Evolutionary conservation across 805 yeast species (phyloP).

Genomic region (Pichia rugopelliculosa): DNA sequence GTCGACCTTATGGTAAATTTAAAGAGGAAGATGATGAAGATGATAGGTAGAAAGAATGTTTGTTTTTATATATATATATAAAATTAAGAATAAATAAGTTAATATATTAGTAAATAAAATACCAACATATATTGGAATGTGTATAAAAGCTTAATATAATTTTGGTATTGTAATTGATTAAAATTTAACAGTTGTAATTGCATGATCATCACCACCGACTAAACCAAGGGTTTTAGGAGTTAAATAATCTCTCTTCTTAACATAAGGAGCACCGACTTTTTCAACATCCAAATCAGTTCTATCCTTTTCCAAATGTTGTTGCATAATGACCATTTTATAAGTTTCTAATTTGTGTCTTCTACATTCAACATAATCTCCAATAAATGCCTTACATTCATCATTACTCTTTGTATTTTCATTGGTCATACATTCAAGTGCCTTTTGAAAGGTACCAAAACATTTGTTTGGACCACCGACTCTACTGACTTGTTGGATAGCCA

Average conservation of each 20-base stretch:
- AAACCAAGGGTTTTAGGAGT: slow-evolving; percentile 34
- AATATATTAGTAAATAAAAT: slow-evolving; percentile 1
- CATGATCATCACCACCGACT: slow-evolving; percentile 30
- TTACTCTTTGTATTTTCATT: slow-evolving; percentile 24
- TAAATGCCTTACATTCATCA: slow-evolving; percentile 27
- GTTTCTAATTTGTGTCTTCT: slow-evolving; percentile 31
- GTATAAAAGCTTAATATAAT: background rate
- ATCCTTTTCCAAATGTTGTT: slow-evolving; percentile 26
- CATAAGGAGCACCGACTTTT: slow-evolving; percentile 32
- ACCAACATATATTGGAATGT: background rate
- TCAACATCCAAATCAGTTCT: slow-evolving; percentile 22
- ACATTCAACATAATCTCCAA: slow-evolving; percentile 32
- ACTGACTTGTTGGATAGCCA: slow-evolving; percentile 30
- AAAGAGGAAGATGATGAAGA: background rate
- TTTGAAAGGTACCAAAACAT: slow-evolving; percentile 32
- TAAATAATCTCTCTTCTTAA: slow-evolving; percentile 30
- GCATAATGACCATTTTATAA: slow-evolving; percentile 29
- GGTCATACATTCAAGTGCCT: slow-evolving; percentile 33
- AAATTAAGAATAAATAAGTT: background rate
- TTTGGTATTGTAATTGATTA: slow-evolving; percentile 5
- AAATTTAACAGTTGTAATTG: slow-evolving; percentile 22
- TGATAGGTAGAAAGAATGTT: background rate
- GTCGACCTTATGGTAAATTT: slow-evolving; percentile 5
- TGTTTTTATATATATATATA: background rate
- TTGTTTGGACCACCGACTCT: slow-evolving; percentile 33